A percentile compares a stretch with the other conserved stretches of the same genome.
Conservation (phyloP, 352 stramenopile species). For the Globisporangium sylvaticum region DNA sequence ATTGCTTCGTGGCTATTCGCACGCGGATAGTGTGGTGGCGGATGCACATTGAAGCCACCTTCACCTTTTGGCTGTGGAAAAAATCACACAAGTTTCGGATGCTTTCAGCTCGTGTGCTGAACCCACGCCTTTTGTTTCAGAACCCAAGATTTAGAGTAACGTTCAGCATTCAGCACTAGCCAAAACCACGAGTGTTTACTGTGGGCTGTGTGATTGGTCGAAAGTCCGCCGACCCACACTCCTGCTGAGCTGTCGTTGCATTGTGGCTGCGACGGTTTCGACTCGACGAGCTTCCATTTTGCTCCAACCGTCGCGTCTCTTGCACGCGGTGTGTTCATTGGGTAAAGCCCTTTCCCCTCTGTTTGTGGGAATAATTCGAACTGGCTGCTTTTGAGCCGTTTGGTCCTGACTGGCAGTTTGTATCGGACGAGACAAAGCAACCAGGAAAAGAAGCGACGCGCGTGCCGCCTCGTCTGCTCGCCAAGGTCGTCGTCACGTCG, state of each 20-base stretch:
- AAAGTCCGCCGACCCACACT: not conserved
- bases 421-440: not conserved
- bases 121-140: not conserved
- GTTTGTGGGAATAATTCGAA: not conserved
- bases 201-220: not conserved
- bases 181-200: not conserved
- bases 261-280: conserved; percentile 10
- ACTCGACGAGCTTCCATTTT: conserved; percentile 11
- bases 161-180: not conserved
- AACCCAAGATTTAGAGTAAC: not conserved
- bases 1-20: not conserved
- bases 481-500: conserved; percentile 7
- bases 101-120: not conserved
- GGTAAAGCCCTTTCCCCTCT: not conserved
- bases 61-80: not conserved
- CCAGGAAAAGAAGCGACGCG: conserved; percentile 1
- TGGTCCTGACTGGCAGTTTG: not conserved
- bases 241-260: not conserved
- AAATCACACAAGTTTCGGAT: not conserved
- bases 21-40: not conserved
- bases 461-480: conserved; percentile 5
- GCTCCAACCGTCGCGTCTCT: conserved; percentile 6
- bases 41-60: conserved; percentile 1
- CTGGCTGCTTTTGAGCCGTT: conserved; percentile 8
- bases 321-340: conserved; percentile 3